These are phyloP conservation scores for Brassica carinata DNA, from an alignment of 345 rosid genomes.

Conservation along the genomic window DNA sequence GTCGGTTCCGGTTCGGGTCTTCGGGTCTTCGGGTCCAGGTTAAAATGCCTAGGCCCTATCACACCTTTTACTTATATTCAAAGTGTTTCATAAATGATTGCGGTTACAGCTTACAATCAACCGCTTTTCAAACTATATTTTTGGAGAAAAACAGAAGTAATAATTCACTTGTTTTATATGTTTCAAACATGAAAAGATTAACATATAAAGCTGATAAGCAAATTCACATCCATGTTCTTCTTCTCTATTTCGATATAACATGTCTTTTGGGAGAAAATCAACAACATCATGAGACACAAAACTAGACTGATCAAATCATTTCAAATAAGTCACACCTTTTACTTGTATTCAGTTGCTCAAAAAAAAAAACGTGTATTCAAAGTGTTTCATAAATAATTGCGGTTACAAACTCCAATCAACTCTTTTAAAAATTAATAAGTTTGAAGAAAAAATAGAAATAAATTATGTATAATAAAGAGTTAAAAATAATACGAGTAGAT, in stretches of 20 bases:
- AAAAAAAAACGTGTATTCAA: neutral
- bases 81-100: neutral
- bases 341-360: neutral
- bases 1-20: too few relatives aligned
- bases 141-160: neutral
- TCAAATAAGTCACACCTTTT: slow-evolving; percentile 1
- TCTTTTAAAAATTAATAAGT: neutral
- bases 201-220: neutral
- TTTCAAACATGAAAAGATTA: neutral
- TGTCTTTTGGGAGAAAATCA: neutral
- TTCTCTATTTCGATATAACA: neutral
- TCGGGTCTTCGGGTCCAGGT: too few relatives aligned
- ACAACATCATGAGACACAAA: neutral
- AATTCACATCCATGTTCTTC: neutral
- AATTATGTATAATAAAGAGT: neutral
- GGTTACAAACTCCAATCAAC: neutral
- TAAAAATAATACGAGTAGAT: too few relatives aligned
- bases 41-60: too few relatives aligned
- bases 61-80: neutral
- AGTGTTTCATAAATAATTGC: neutral
- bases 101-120: neutral
- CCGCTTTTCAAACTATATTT: neutral
- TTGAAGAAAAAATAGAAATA: neutral
- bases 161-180: neutral
- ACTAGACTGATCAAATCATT: neutral